These are phyloP conservation scores for Viola odorata DNA, from an alignment of 345 rosid genomes.

Conservation along the genomic window DNA sequence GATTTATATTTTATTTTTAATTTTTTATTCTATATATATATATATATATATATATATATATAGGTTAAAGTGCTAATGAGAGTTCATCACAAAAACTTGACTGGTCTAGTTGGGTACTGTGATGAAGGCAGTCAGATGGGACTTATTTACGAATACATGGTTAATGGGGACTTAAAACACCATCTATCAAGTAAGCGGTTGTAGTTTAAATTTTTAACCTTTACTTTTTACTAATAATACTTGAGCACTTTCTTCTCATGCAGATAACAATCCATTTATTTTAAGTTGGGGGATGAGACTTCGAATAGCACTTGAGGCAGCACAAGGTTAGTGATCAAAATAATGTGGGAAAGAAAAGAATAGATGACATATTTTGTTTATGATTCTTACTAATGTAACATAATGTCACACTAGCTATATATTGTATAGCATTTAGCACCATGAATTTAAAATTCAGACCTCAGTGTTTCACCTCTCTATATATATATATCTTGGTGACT, in stretches of 20 bases:
- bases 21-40: too few relatives aligned
- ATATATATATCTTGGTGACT: background rate
- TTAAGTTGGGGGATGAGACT: constrained; percentile 16
- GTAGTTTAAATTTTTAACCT: too few relatives aligned
- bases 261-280: too few relatives aligned
- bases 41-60: too few relatives aligned
- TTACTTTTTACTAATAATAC: too few relatives aligned
- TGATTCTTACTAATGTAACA: background rate
- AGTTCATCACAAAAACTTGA: constrained; percentile 17
- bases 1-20: too few relatives aligned
- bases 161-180: constrained; percentile 10
- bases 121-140: constrained; percentile 2
- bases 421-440: too few relatives aligned
- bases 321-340: constrained; percentile 16
- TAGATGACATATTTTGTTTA: too few relatives aligned
- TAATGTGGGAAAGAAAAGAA: too few relatives aligned
- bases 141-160: constrained; percentile 15
- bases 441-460: background rate
- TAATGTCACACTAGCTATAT: too few relatives aligned
- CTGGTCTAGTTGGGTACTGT: constrained; percentile 7
- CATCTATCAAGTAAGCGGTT: background rate
- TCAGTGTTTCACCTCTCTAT: too few relatives aligned
- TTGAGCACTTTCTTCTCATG: too few relatives aligned
- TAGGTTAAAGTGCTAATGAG: constrained; percentile 8
- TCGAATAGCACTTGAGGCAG: constrained; percentile 15